phyloP scores from a whole-genome alignment of 1,284 basidiomycete species.

The Apiotrichum sp. region DNA sequence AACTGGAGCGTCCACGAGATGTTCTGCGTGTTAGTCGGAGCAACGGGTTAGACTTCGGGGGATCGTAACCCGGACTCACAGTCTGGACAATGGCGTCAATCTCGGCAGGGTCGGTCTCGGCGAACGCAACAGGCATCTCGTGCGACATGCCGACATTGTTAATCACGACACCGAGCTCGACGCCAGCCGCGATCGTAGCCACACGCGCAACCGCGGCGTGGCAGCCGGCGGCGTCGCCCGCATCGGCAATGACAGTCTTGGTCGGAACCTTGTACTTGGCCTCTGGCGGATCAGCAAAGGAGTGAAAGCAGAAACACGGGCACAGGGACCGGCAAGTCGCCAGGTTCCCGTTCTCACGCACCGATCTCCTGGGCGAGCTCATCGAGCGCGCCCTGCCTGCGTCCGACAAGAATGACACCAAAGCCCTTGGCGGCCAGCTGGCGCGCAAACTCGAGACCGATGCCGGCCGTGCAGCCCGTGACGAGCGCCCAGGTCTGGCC shows the following conservation, averaged over 20 bases:
- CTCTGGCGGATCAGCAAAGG: constrained; percentile 22
- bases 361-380: constrained; percentile 70
- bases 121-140: constrained; percentile 52
- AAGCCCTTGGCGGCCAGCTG: constrained; percentile 72
- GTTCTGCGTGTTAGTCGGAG: constrained; percentile 41
- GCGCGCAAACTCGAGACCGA: constrained; percentile 64
- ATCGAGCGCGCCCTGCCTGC: constrained; percentile 64
- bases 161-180: constrained; percentile 82
- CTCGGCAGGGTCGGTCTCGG: constrained; percentile 50
- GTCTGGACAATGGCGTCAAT: constrained; percentile 53
- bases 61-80: constrained; percentile 28
- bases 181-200: constrained; percentile 52
- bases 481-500: constrained; percentile 49
- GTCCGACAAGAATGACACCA: constrained; percentile 79
- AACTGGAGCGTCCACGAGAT: constrained; percentile 51
- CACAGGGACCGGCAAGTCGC: too few relatives aligned
- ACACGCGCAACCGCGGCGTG: constrained; percentile 51
- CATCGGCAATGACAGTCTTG: constrained; percentile 72
- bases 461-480: constrained; percentile 69
- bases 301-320: too few relatives aligned
- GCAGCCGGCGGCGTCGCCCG: constrained; percentile 56
- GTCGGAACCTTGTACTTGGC: constrained; percentile 56
- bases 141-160: constrained; percentile 97
- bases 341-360: too few relatives aligned
- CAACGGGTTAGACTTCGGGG: constrained; percentile 30